Base-by-base conservation (phyloP, 495 filamentous ascomycete genomes). In the Annulohypoxylon bovei region DNA sequence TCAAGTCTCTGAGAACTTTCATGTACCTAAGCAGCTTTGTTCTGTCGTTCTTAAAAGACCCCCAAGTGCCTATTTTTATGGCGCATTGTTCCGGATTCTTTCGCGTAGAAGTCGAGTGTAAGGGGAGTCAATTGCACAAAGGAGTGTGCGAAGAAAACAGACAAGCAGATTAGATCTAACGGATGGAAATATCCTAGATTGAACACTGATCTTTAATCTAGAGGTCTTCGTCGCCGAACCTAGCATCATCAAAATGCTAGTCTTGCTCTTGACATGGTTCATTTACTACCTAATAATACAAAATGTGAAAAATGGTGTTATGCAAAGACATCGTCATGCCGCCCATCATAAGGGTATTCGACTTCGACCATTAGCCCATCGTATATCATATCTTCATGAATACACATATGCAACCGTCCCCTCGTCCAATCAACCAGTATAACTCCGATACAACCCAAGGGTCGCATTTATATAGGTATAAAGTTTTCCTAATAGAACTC, bases 371-470 rank as follows among this genome's bases (percentile, higher is more conserved):
- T 44, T 54, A 54, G 12, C 14, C 42, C 59, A 18, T 53, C 44
- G 28, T 63, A 22, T 46, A 35, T 49, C 60, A 18, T 42, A 22
- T 33, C 50, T 27, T 22, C 50, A 22, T 55, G 14, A 16, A n/a
- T 37, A 65, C 18, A 27, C 28, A 22, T 27, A 65, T 56, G 27
- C 22, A 30, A 1, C 4, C 35, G 8, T 11, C 22, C 32, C 49
- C 23, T 18, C 9, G 14, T 25, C 20, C 12, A 22, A 27, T 22
- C 18, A 42, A n/a, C 42, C 6, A 14, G 27, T 22, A 27, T 27
- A 65, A 56, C 39, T 49, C 52, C 62, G 11, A 65, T 65, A 27
- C 20, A 56, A 32, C 35, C 59, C 2, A 18, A 20, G n/a, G 56
- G 14, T 9, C n/a, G 33, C 3, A 18, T 30, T 11, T 27, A 28